phyloP scores from a whole-genome alignment of 768 basidiomycete genomes.

The Auricularia cornea region DNA sequence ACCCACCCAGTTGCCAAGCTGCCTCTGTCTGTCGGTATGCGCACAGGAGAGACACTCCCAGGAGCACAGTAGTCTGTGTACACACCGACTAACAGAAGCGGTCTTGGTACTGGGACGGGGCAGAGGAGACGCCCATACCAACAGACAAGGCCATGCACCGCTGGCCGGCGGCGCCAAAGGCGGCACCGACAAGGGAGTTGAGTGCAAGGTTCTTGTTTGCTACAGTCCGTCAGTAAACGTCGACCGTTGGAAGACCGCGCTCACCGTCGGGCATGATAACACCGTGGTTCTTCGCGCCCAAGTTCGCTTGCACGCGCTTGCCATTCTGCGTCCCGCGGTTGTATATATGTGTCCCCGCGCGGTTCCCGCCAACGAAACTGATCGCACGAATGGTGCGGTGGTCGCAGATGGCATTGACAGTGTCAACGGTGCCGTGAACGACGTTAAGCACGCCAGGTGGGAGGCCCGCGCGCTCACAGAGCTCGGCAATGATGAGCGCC shows the following conservation, averaged over 20 bases:
- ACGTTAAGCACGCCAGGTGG: constrained; percentile 87
- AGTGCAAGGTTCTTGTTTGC: constrained; percentile 89
- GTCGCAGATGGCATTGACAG: constrained; percentile 92
- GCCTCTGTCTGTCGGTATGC: too few species aligned
- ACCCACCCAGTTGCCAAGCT: constrained; percentile 2
- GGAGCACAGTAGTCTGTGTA: too few species aligned
- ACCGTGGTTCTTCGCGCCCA: constrained; percentile 98
- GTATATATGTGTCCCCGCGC: constrained; percentile 90
- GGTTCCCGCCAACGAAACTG: constrained; percentile 92
- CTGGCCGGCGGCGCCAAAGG: constrained; percentile 92
- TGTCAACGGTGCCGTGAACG: constrained; percentile 82
- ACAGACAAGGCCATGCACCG: constrained; percentile 96
- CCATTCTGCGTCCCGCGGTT: constrained; percentile 78
- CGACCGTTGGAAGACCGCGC: constrained; percentile 11
- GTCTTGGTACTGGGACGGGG: too few species aligned
- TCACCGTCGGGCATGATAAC: constrained; percentile 89
- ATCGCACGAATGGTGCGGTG: constrained; percentile 87
- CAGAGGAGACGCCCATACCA: too few species aligned
- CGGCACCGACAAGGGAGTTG: constrained; percentile 89
- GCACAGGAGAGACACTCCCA: too few species aligned
- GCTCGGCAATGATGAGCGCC: constrained; percentile 94
- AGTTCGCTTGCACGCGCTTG: constrained; percentile 80
- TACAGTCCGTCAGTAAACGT: constrained; percentile 5
- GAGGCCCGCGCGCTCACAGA: constrained; percentile 79
- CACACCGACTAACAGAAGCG: too few species aligned